Percentiles rank a stretch among this genome's conserved stretches.
phyloP scores from a whole-genome alignment of 805 yeast genomes.

The Candida lessepsii region DNA sequence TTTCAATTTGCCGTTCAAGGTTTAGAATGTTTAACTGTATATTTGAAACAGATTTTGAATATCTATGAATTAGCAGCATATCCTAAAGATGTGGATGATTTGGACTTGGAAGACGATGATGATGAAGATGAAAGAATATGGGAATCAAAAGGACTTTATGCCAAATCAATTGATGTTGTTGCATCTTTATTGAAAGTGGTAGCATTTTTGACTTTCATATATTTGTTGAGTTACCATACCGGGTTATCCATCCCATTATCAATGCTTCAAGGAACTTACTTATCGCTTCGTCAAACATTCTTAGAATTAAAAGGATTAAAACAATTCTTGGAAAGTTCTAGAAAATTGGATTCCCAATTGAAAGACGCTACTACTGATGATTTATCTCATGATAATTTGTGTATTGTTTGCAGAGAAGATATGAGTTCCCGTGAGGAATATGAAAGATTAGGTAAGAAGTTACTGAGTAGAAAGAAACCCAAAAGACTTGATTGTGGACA shows the following conservation, averaged over 20 bases:
- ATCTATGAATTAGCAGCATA: slow-evolving; percentile 53
- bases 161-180: slow-evolving; percentile 55
- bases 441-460: slow-evolving; percentile 22
- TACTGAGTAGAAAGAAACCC: slow-evolving; percentile 50
- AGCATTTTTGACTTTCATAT: slow-evolving; percentile 32
- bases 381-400: slow-evolving; percentile 54
- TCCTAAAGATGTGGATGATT: slow-evolving; percentile 29
- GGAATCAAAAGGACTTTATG: slow-evolving; percentile 65
- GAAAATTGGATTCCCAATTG: slow-evolving; percentile 62
- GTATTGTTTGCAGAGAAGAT: slow-evolving; percentile 92
- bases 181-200: slow-evolving; percentile 41
- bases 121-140: slow-evolving; percentile 60
- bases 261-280: slow-evolving; percentile 44
- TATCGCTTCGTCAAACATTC: slow-evolving; percentile 35
- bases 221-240: slow-evolving; percentile 33
- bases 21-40: slow-evolving; percentile 48
- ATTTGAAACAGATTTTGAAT: slow-evolving; percentile 49
- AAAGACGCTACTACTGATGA: slow-evolving; percentile 62
- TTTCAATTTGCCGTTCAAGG: slow-evolving; percentile 71
- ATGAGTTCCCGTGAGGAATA: slow-evolving; percentile 52
- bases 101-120: slow-evolving; percentile 29
- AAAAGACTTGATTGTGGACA: slow-evolving; percentile 83
- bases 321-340: slow-evolving; percentile 53
- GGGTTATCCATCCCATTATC: slow-evolving; percentile 34
- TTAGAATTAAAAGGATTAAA: slow-evolving; percentile 43